Conservation (phyloP, 352 stramenopile genomes). For the Paralagenidium karlingii region DNA sequence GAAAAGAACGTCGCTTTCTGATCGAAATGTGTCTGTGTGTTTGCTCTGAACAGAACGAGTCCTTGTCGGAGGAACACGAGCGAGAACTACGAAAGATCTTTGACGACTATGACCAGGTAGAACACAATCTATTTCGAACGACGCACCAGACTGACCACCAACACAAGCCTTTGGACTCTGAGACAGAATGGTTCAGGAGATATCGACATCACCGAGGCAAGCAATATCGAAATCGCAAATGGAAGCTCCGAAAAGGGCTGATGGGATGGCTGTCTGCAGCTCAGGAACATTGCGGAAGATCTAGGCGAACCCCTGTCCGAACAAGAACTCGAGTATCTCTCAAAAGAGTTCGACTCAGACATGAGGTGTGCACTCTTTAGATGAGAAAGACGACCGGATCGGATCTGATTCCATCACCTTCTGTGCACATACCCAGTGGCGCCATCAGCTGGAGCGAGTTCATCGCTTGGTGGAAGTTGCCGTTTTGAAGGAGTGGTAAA, state of each 20-base stretch:
- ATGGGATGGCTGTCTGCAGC: slow-evolving; percentile 8
- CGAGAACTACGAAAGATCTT: slow-evolving; percentile 63
- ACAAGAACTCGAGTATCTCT: slow-evolving; percentile 51
- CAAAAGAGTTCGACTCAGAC: slow-evolving; percentile 59
- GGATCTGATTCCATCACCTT: too few species aligned
- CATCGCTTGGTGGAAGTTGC: slow-evolving; percentile 68
- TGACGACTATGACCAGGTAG: slow-evolving; percentile 59
- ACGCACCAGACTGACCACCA: not conserved
- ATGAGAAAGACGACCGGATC: too few species aligned
- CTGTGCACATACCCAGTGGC: slow-evolving; percentile 21
- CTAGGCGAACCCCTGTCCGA: slow-evolving; percentile 62
- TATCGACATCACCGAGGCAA: slow-evolving; percentile 57
- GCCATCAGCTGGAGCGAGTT: slow-evolving; percentile 61
- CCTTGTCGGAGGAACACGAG: slow-evolving; percentile 54
- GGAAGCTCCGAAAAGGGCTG: too few species aligned
- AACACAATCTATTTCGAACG: not conserved
- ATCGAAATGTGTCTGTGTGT: not conserved
- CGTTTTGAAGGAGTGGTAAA: too few species aligned
- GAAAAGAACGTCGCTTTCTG: not conserved
- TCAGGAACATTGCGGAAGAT: slow-evolving; percentile 62
- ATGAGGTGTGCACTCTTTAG: slow-evolving; percentile 29
- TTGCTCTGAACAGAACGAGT: slow-evolving; percentile 12
- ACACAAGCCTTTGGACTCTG: not conserved
- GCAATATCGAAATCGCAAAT: too few species aligned
- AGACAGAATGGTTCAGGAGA: slow-evolving; percentile 48